Conservation (phyloP, 805 yeast genomes). For the Nakazawaea laoshanensis region DNA sequence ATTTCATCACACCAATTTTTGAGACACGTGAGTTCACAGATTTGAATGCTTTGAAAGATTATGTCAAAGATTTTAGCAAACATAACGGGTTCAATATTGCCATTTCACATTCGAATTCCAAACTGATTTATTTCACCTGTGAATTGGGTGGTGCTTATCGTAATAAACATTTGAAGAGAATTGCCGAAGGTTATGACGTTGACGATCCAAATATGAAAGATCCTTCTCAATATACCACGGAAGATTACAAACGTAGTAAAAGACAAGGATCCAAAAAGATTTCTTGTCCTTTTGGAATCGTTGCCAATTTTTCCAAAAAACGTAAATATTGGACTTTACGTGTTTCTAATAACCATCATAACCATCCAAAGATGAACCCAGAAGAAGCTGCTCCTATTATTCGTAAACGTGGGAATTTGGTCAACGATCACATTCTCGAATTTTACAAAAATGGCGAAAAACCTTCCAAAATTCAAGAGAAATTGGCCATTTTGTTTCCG, state of each 20-base stretch:
- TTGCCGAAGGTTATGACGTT: slow-evolving; percentile 15
- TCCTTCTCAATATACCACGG: slow-evolving; percentile 10
- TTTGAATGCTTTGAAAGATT: slow-evolving; percentile 42
- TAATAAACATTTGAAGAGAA: slow-evolving; percentile 29
- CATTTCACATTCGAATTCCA: slow-evolving; percentile 48
- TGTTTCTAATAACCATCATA: slow-evolving; percentile 48
- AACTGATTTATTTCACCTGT: slow-evolving; percentile 52
- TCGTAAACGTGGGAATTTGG: slow-evolving; percentile 43
- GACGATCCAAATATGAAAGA: slow-evolving; percentile 11
- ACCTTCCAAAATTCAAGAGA: slow-evolving; percentile 45
- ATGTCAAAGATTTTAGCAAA: slow-evolving; percentile 46
- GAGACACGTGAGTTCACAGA: slow-evolving; percentile 44
- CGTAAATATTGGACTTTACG: slow-evolving; percentile 43
- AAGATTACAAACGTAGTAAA: slow-evolving; percentile 23
- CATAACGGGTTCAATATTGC: slow-evolving; percentile 53
- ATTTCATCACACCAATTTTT: slow-evolving; percentile 43
- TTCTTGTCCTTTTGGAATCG: slow-evolving; percentile 52
- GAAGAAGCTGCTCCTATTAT: slow-evolving; percentile 48
- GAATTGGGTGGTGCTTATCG: slow-evolving; percentile 50
- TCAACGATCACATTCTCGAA: slow-evolving; percentile 41
- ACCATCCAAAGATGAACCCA: slow-evolving; percentile 51
- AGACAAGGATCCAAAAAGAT: slow-evolving; percentile 37
- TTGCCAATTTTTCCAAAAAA: slow-evolving; percentile 43
- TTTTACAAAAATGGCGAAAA: slow-evolving; percentile 47
- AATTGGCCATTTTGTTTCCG: slow-evolving; percentile 41